phyloP scores from a whole-genome alignment of 2,329 filamentous ascomycete genomes.

The Curvularia hawaiiensis region DNA sequence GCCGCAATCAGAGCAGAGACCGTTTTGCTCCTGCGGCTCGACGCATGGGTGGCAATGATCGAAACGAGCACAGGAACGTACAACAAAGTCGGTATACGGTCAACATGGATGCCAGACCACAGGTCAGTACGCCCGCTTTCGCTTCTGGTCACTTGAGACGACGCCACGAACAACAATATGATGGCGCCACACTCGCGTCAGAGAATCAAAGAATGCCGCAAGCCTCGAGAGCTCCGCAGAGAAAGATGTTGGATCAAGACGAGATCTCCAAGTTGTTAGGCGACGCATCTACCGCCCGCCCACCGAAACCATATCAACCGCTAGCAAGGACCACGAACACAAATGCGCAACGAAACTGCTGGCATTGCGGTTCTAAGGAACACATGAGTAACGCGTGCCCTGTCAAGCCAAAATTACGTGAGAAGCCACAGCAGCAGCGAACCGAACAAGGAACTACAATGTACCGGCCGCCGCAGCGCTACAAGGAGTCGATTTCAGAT shows the following conservation, averaged over 20 bases:
- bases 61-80: slow-evolving; percentile 10
- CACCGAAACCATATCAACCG: slow-evolving; percentile 27
- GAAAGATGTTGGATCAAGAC: slow-evolving; percentile 33
- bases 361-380: slow-evolving; percentile 36
- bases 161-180: slow-evolving; percentile 29
- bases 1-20: slow-evolving; percentile 27
- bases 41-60: slow-evolving; percentile 7
- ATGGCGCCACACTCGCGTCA: slow-evolving; percentile 3
- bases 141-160: slow-evolving; percentile 33
- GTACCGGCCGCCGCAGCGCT: slow-evolving; percentile 18
- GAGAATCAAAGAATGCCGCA: slow-evolving; percentile 8
- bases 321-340: slow-evolving; percentile 28
- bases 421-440: slow-evolving; percentile 14
- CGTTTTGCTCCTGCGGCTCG: slow-evolving; percentile 19
- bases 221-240: slow-evolving; percentile 13
- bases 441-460: slow-evolving; percentile 10
- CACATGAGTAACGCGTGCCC: slow-evolving; percentile 35
- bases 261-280: slow-evolving; percentile 37
- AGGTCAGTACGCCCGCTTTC: slow-evolving; percentile 34
- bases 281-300: slow-evolving; percentile 11
- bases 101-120: slow-evolving; percentile 40
- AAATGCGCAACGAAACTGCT: slow-evolving; percentile 34
- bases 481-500: slow-evolving; percentile 28
- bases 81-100: slow-evolving; percentile 32
- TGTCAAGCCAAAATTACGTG: slow-evolving; percentile 32